A percentile compares a stretch with the other conserved stretches of the same genome.
Evolutionary conservation across 306 rosid species (phyloP).

Genomic region (Sicyos edulis): DNA sequence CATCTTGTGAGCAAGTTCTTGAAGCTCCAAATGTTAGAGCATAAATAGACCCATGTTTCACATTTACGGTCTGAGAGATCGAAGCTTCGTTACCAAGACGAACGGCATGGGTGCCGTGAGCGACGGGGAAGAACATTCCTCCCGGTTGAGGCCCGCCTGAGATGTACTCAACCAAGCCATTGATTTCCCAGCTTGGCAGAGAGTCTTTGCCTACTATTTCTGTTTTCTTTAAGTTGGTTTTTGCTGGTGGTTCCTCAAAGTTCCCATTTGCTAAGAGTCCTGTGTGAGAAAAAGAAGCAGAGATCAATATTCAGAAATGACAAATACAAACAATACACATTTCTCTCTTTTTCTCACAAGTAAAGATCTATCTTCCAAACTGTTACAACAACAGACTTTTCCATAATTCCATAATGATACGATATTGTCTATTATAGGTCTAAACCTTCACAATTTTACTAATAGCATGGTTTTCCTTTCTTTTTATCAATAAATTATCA

Average conservation of each 20-base stretch:
- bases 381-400: background rate
- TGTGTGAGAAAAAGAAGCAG: conserved; percentile 21
- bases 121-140: conserved; percentile 76
- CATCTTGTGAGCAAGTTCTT: conserved; percentile 97
- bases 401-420: too few species aligned
- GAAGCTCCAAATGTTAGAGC: conserved; percentile 87
- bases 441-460: background rate
- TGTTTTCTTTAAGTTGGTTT: conserved; percentile 47
- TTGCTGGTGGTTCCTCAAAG: conserved; percentile 67
- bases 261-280: conserved; percentile 74
- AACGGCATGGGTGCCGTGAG: conserved; percentile 82
- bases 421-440: background rate
- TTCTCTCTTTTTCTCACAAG: background rate
- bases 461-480: background rate
- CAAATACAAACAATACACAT: background rate
- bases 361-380: background rate
- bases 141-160: conserved; percentile 90
- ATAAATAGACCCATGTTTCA: conserved; percentile 51
- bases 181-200: conserved; percentile 76
- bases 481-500: too few species aligned
- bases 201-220: conserved; percentile 57
- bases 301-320: background rate
- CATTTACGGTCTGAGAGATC: conserved; percentile 66
- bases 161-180: conserved; percentile 82
- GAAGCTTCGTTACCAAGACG: conserved; percentile 95